Conservation (phyloP, 495 filamentous ascomycete species). For the Astrothelium subdiscretum region DNA sequence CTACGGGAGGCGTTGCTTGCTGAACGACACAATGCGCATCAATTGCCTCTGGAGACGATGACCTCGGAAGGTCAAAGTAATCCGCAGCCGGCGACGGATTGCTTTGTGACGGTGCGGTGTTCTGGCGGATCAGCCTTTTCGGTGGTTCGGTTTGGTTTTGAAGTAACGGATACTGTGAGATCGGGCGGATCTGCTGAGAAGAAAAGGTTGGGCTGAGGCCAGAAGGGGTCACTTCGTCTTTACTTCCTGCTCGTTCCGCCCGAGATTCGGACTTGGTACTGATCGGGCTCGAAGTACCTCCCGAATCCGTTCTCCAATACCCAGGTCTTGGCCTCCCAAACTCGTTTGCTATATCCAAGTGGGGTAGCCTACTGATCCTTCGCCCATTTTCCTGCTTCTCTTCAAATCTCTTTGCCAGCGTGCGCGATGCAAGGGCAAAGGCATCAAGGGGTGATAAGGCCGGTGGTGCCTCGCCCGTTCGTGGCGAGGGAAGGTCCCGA, state of each 20-base stretch:
- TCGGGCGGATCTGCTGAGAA: constrained; percentile 2
- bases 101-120: background rate
- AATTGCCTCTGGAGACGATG: constrained; percentile 39
- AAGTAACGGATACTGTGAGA: constrained; percentile 2
- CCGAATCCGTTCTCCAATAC: constrained; percentile 53
- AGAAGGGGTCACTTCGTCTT: background rate
- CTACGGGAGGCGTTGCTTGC: constrained; percentile 15
- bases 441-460: constrained; percentile 91
- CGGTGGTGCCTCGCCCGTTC: constrained; percentile 69
- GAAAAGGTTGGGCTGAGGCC: background rate
- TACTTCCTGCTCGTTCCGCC: background rate
- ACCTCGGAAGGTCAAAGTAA: constrained; percentile 35
- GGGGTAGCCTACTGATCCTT: constrained; percentile 75
- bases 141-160: background rate
- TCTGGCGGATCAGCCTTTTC: background rate
- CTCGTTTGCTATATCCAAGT: constrained; percentile 66
- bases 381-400: constrained; percentile 54
- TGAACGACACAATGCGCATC: constrained; percentile 8
- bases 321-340: constrained; percentile 51
- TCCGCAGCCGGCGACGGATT: constrained; percentile 10
- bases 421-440: constrained; percentile 75
- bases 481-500: constrained; percentile 27
- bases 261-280: background rate
- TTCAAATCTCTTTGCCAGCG: constrained; percentile 78
- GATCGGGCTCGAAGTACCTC: constrained; percentile 26